Base-by-base conservation (phyloP, 164 flowering plant species). In the Taxillus chinensis region DNA sequence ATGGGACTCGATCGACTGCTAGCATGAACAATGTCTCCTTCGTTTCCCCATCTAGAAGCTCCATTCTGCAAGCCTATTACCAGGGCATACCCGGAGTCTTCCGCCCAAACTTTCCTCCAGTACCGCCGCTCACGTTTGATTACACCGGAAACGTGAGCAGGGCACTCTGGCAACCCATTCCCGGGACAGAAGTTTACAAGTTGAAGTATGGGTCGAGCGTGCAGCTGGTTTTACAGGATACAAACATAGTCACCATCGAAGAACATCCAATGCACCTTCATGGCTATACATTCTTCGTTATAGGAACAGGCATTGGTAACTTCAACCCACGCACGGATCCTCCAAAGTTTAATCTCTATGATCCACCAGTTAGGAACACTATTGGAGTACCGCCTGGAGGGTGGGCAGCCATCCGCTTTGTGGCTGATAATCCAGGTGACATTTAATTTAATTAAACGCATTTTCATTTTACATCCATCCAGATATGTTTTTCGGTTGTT, bases 221-320 rank as follows among this genome's bases (percentile, higher is more conserved):
- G 38, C 92, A 89, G 57, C 57, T 89, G 3, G 88, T 92, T 45
- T 61, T 89, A n/a, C 98, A 89, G 70, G 96, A 77, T 41, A 87
- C 95, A 2, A 82, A 73, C 37, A 87, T 92, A 11, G 72, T 83
- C 54, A 65, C 84, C 0, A 75, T 80, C 1, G 98, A 92, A 67
- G 83, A 87, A 58, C 98, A 92, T 61, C 98, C 98, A 0, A 83
- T 89, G 75, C 98, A 92, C 73, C 80, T 92, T 15, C 98, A 92
- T 68, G 98, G 98, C 3, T 81, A 85, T 68, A 76, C 82, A 49
- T 87, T 92, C 80, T 87, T 70, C 41, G 77, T 89, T 1, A 62
- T 92, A 17, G 98, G 83, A 2, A 67, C 67, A 52, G 98, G 96
- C 3, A 78, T 79, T 59, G 96, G 98, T 0, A 92, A 89, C 66